Evolutionary conservation across 495 filamentous ascomycete genomes (phyloP).

Genomic region (Oidiodendron maius): DNA sequence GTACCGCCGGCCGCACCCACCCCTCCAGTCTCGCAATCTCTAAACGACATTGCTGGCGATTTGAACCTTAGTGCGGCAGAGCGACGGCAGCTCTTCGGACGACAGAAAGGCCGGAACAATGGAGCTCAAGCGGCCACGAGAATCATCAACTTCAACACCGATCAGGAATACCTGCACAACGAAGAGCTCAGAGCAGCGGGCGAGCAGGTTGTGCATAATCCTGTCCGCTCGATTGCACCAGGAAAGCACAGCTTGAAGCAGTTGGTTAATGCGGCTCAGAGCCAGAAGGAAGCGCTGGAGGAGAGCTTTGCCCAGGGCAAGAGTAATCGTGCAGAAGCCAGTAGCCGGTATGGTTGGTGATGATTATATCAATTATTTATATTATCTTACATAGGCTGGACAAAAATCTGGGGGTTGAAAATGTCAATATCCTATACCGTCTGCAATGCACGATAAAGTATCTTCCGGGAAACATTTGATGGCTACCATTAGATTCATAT

Average conservation of each 20-base stretch:
- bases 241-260: slow-evolving; percentile 86
- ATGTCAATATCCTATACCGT: too few relatives aligned
- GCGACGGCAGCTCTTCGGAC: slow-evolving; percentile 77
- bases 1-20: slow-evolving; percentile 16
- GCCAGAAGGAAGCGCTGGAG: slow-evolving; percentile 77
- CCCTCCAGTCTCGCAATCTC: slow-evolving; percentile 33
- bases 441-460: too few relatives aligned
- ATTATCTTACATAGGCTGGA: too few relatives aligned
- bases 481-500: too few relatives aligned
- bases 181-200: slow-evolving; percentile 64
- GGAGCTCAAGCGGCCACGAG: slow-evolving; percentile 28
- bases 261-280: slow-evolving; percentile 73
- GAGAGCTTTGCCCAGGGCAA: slow-evolving; percentile 77
- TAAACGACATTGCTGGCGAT: slow-evolving; percentile 61
- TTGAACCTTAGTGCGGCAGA: slow-evolving; percentile 69
- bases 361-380: too few relatives aligned
- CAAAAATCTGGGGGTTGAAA: too few relatives aligned
- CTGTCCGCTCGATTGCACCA: slow-evolving; percentile 75
- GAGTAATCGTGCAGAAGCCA: slow-evolving; percentile 71
- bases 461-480: too few relatives aligned
- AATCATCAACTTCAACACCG: slow-evolving; percentile 78
- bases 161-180: slow-evolving; percentile 78
- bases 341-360: slow-evolving; percentile 78
- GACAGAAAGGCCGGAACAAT: slow-evolving; percentile 35
- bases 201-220: slow-evolving; percentile 65